Evolutionary conservation across 768 basidiomycete species (phyloP).

Genomic region (Roridomyces roridus): DNA sequence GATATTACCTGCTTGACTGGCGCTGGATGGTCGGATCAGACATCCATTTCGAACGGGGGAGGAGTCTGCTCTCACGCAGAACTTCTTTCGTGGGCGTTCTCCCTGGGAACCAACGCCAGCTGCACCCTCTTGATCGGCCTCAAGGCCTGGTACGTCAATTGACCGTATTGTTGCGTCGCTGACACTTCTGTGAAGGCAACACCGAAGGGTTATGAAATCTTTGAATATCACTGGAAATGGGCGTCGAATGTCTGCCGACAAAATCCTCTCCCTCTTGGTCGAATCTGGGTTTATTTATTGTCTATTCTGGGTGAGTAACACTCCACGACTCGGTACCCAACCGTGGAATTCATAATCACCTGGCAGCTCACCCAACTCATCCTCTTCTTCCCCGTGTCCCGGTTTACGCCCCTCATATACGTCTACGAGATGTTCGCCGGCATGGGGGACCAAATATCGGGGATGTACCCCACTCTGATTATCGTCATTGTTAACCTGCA

Average conservation of each 20-base stretch:
- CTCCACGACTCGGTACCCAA: not conserved
- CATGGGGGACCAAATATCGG: conserved; percentile 17
- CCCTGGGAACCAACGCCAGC: conserved; percentile 13
- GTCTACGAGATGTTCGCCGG: conserved; percentile 1
- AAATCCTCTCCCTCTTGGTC: conserved; percentile 18
- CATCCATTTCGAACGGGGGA: conserved; percentile 1
- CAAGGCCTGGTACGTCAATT: conserved; percentile 17
- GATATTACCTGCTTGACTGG: conserved; percentile 11
- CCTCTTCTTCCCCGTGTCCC: not conserved
- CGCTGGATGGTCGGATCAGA: not conserved
- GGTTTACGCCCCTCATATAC: not conserved
- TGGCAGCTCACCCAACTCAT: too few species aligned
- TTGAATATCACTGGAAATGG: not conserved
- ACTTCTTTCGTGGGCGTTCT: conserved; percentile 22
- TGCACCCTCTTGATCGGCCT: conserved; percentile 19
- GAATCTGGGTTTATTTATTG: conserved; percentile 27
- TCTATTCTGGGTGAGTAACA: conserved; percentile 20
- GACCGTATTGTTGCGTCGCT: not conserved
- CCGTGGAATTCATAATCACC: not conserved
- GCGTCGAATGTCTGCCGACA: not conserved
- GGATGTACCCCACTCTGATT: conserved; percentile 21
- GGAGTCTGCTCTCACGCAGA: conserved; percentile 11
- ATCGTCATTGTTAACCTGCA: conserved; percentile 20
- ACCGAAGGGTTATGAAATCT: conserved; percentile 4
- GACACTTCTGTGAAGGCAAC: conserved; percentile 7